These are phyloP conservation scores for Trypanosoma scelopori DNA, from an alignment of 208 protist species.

Conservation along the genomic window DNA sequence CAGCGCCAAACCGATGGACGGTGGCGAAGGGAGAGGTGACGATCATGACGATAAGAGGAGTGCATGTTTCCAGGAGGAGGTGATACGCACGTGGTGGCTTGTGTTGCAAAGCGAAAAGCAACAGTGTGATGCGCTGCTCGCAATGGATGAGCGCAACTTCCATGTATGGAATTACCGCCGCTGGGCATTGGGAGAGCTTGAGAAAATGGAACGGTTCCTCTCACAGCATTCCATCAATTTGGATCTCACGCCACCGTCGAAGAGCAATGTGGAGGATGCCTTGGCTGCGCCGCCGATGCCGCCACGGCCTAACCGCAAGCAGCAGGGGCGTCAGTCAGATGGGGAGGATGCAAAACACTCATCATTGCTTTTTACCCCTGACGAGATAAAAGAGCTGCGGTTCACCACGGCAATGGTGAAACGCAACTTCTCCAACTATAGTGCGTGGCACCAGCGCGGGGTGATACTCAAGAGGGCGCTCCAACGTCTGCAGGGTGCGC, in stretches of 20 bases:
- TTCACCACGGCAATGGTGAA: conserved; percentile 89
- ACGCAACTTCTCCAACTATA: conserved; percentile 98
- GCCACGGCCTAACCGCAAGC: not conserved
- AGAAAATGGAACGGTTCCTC: conserved; percentile 20
- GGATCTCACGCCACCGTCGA: not conserved
- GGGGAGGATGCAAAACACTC: not conserved
- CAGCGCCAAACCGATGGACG: not conserved
- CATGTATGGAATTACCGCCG: conserved; percentile 89
- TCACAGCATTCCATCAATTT: conserved; percentile 22
- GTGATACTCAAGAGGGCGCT: conserved; percentile 48
- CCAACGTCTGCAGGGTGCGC: conserved; percentile 13
- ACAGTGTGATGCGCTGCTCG: conserved; percentile 72
- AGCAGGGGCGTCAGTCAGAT: not conserved
- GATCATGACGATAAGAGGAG: not conserved
- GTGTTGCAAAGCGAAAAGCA: conserved; percentile 58
- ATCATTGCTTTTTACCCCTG: conserved; percentile 35
- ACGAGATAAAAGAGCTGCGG: conserved; percentile 60
- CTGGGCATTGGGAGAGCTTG: conserved; percentile 43
- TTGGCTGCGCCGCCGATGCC: too few relatives aligned
- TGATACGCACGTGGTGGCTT: conserved; percentile 17
- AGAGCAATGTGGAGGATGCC: not conserved
- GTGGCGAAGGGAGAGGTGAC: not conserved
- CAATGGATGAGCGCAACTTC: conserved; percentile 89
- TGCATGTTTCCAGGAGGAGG: not conserved
- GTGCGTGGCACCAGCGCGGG: conserved; percentile 95